These are phyloP conservation scores for Cryptococcus wingfieldii DNA, from an alignment of 1,284 basidiomycete species.

Conservation along the genomic window DNA sequence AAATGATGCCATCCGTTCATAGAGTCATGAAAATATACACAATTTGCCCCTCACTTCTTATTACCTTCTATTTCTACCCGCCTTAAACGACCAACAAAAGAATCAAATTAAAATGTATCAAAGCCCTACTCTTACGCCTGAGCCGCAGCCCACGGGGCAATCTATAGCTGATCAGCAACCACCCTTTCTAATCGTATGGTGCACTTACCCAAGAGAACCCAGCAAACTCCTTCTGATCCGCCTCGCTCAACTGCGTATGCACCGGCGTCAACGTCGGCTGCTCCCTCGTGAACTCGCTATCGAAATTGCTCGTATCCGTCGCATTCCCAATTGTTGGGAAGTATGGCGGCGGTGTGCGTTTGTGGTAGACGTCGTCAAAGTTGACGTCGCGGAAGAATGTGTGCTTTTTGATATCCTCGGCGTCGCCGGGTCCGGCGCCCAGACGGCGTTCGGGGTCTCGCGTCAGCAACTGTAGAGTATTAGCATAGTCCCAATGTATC, in stretches of 20 bases:
- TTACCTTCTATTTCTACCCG: too few species aligned
- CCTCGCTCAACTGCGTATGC: constrained; percentile 84
- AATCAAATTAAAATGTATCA: neutral
- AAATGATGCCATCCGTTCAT: too few species aligned
- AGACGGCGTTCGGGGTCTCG: constrained; percentile 88
- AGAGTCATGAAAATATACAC: too few species aligned
- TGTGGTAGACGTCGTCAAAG: constrained; percentile 93
- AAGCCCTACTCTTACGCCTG: constrained; percentile 1
- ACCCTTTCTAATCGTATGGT: neutral
- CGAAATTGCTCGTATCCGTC: constrained; percentile 67
- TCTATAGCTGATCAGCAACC: constrained; percentile 12
- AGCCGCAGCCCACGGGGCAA: constrained; percentile 33
- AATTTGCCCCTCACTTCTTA: neutral
- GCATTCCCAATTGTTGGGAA: constrained; percentile 80
- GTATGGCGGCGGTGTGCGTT: constrained; percentile 95
- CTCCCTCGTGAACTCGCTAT: constrained; percentile 94
- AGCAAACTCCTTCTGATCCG: constrained; percentile 92
- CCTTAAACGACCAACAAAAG: too few species aligned
- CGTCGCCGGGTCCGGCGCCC: constrained; percentile 90
- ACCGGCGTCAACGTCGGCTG: constrained; percentile 97
- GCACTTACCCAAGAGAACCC: constrained; percentile 74
- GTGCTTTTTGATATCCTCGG: constrained; percentile 95
- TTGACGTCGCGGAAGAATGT: constrained; percentile 97
- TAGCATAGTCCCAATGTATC: neutral
- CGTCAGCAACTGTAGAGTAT: constrained; percentile 68